Percentiles rank a stretch among this genome's conserved stretches.
phyloP scores from a whole-genome alignment of 768 basidiomycete genomes.

The Lentinula raphanica region DNA sequence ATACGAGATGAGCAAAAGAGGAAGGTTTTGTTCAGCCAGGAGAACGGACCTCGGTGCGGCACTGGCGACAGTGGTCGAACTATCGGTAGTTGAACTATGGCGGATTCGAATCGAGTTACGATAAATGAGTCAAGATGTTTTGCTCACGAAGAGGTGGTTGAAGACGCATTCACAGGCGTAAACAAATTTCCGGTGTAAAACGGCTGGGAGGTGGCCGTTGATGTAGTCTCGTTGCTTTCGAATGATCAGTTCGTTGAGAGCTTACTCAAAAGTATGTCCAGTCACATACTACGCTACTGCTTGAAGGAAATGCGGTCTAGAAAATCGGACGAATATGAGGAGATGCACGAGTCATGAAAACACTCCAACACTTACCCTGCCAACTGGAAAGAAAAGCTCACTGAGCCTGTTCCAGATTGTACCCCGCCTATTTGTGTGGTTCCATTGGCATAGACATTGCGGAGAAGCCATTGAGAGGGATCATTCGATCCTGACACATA shows the following conservation, averaged over 20 bases:
- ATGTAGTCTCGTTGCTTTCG: neutral
- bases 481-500: neutral
- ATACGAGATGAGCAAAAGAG: neutral
- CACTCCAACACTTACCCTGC: neutral
- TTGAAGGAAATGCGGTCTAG: constrained; percentile 1
- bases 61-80: neutral
- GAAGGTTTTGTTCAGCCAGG: neutral
- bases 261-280: neutral
- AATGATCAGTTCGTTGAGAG: neutral
- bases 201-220: neutral
- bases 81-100: neutral
- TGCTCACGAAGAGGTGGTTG: neutral
- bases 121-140: too few relatives aligned
- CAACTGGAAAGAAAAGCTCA: neutral
- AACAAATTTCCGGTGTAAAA: constrained; percentile 1
- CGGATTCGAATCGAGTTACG: too few relatives aligned
- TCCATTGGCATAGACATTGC: constrained; percentile 1
- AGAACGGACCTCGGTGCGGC: neutral
- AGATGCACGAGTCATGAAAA: neutral
- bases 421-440: constrained; percentile 1
- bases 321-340: neutral
- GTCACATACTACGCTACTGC: neutral
- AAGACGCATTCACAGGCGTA: neutral
- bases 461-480: neutral
- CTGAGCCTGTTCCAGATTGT: neutral